These are phyloP conservation scores for Coemansia sp. DNA, from an alignment of 192 early-diverging fungal species.

Conservation along the genomic window DNA sequence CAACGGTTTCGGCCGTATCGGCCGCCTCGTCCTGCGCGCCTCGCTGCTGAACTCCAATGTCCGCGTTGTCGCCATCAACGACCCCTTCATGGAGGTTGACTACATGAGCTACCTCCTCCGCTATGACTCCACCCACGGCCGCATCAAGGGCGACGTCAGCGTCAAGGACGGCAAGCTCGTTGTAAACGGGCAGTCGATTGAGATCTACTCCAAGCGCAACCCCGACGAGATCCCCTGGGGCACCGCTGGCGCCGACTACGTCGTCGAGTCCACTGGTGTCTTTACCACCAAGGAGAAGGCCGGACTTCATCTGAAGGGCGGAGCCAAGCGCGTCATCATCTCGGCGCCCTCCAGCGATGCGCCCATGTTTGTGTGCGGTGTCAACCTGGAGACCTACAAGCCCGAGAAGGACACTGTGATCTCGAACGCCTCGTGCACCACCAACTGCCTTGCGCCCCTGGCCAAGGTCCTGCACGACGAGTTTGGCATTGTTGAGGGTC, in stretches of 20 bases:
- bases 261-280: slow-evolving; percentile 98
- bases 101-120: slow-evolving; percentile 99
- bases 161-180: slow-evolving; percentile 83
- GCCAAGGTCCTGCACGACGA: slow-evolving; percentile 96
- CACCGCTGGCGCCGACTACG: slow-evolving; percentile 74
- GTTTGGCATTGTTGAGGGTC: slow-evolving; percentile 92
- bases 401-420: slow-evolving; percentile 73
- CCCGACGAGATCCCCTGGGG: slow-evolving; percentile 92
- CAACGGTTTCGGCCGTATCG: slow-evolving; percentile 94
- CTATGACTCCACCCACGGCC: slow-evolving; percentile 99
- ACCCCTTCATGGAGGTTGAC: slow-evolving; percentile 93
- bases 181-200: slow-evolving; percentile 81
- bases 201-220: slow-evolving; percentile 71
- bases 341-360: slow-evolving; percentile 95
- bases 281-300: slow-evolving; percentile 94
- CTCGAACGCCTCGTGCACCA: slow-evolving; percentile 99
- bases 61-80: slow-evolving; percentile 90
- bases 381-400: slow-evolving; percentile 96
- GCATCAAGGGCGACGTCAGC: slow-evolving; percentile 80
- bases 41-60: slow-evolving; percentile 68
- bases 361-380: slow-evolving; percentile 97
- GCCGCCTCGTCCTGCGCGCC: slow-evolving; percentile 93
- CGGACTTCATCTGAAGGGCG: slow-evolving; percentile 79
- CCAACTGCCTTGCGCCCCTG: slow-evolving; percentile 98
- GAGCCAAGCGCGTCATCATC: slow-evolving; percentile 99